Conservation (phyloP, 495 filamentous ascomycete species). For the Hypoxylon cercidicola region DNA sequence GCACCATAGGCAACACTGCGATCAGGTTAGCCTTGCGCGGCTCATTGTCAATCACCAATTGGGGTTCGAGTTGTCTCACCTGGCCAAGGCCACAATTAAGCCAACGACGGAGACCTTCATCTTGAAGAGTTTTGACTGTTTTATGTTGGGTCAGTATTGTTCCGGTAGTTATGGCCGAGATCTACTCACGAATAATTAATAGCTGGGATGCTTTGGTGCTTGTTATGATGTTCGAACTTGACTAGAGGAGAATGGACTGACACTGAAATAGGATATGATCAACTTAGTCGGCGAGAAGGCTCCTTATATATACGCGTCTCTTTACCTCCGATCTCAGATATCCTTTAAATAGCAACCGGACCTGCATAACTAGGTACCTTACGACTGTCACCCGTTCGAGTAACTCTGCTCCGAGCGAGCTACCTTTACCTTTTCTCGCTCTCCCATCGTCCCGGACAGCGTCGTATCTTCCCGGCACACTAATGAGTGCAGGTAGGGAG, state of each 20-base stretch:
- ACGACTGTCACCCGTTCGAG: slow-evolving; percentile 38
- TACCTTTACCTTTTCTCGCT: slow-evolving; percentile 18
- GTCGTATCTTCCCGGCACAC: slow-evolving; percentile 19
- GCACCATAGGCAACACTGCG: slow-evolving; percentile 19
- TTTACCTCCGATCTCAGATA: slow-evolving; percentile 11
- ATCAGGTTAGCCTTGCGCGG: slow-evolving; percentile 8
- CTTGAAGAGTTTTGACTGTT: slow-evolving; percentile 16
- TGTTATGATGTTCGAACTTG: slow-evolving; percentile 3
- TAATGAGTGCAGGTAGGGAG: slow-evolving; percentile 17
- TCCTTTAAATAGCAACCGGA: slow-evolving; percentile 29
- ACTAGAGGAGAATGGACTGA: slow-evolving; percentile 16
- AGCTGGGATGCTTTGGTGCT: slow-evolving; percentile 1
- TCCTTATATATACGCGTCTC: slow-evolving; percentile 31
- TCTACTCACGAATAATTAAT: neutral
- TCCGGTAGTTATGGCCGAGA: no score
- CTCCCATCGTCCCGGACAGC: slow-evolving; percentile 28
- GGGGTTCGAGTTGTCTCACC: slow-evolving; percentile 18
- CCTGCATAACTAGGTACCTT: slow-evolving; percentile 33
- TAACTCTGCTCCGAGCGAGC: slow-evolving; percentile 22
- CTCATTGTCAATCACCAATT: neutral
- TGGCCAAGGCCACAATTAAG: slow-evolving; percentile 31
- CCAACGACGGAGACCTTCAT: slow-evolving; percentile 35
- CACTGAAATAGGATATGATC: slow-evolving; percentile 16
- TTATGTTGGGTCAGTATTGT: slow-evolving; percentile 11
- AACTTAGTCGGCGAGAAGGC: slow-evolving; percentile 13